Base-by-base conservation (phyloP, 2,329 filamentous ascomycete species). In the Venturia carpophila region DNA sequence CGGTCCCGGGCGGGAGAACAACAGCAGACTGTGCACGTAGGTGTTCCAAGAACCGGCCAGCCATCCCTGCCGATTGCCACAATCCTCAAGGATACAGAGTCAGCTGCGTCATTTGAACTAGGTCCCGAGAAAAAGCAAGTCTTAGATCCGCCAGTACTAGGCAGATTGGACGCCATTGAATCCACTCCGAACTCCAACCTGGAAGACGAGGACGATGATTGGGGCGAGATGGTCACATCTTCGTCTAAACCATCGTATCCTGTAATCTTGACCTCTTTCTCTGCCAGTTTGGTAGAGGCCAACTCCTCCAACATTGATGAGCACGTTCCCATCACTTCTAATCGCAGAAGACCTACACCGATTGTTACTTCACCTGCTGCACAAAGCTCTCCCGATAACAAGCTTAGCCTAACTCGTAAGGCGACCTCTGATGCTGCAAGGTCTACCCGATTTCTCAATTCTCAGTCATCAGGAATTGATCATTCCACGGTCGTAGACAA, bases 151-250 rank as follows among this genome's bases (percentile, higher is more conserved):
- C 34, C 39, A 24, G 19, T 11, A 9, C 19, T 49, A 30, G 13
- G 17, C 52, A 64, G 17, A 37, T 15, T 21, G 17, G 30, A n/a
- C 52, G 27, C 19, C 27, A 42, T 30, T 19, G 2, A 41, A n/a
- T 30, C 21, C 10, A 30, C 49, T 11, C 30, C 43, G 15, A 39
- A 47, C 39, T 15, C 41, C 55, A 49, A 13, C 21, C 13, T 24
- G 19, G 64, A 37, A 30, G 21, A 63, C 34, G 64, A 65, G 6
- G 64, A 65, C 45, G 64, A 65, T 30, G 58, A 62, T 6, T 65
- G 64, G 64, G 58, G 64, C 5, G 55, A 64, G 27, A 47, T 65
- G 64, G 55, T 65, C 37, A 21, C 39, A 37, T 61, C 64, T 9
- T 27, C 64, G 13, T 58, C 52, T 37, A 15, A 19, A 10, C 52